Base-by-base conservation (phyloP, 306 rosid genomes). In the Dryas drummondii region DNA sequence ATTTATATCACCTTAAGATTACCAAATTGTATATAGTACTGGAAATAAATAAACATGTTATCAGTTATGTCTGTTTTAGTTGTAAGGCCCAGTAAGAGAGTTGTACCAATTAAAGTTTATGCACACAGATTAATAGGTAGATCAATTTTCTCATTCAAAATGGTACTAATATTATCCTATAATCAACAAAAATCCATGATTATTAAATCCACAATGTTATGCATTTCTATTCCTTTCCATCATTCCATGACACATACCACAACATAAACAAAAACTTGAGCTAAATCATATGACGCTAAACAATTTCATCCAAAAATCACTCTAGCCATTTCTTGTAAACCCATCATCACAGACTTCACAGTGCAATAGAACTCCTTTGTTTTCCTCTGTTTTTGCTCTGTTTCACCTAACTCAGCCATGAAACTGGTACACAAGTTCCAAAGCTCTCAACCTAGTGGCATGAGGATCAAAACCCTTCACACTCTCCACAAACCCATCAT, bases 341-440 rank as follows among this genome's bases (percentile, higher is more conserved):
- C 14, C 19, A 58, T 59, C 46, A 42, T 51, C 46, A 0, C n/a
- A n/a, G n/a, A n/a, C n/a, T n/a, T n/a, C n/a, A n/a, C 5, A 74
- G 5, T 49, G 12, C 40, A 62, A 45, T 4, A 4, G 49, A 69
- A 17, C 27, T 44, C 26, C 64, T 12, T 17, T 60, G 65, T 60
- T 41, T 17, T 22, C 40, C 66, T 61, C 41, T 65, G 63, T 50
- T 68, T 72, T 46, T 41, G 58, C 69, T 44, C 19, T 66, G 73
- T 62, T 62, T 62, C 59, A 41, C 17, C 60, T 11, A 12, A 6
- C 50, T 90, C 87, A 88, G 12, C 84, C 90, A 88, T 87, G 97
- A 86, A 94, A 94, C 86, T 87, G 97, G 50, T 86, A 87, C 19
- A 90, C 87, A 72, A 91, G 88, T 67, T 90, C 97, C 85, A 91